Evolutionary conservation across 768 basidiomycete genomes (phyloP), one percentile per base, ranked within the genome.

Genomic region (Rhizopogon salebrosus): DNA sequence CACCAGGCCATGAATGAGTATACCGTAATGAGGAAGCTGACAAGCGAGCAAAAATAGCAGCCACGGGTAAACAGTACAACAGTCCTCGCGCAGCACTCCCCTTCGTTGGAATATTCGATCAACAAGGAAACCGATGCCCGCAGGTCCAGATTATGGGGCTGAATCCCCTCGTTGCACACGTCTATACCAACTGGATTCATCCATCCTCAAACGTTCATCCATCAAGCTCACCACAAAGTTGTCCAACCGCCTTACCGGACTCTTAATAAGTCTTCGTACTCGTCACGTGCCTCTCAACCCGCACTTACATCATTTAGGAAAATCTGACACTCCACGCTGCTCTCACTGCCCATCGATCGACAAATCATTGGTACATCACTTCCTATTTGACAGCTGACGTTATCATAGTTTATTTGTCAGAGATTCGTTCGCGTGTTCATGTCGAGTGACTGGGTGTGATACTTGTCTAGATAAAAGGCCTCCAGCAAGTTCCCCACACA

Each of bases 321-420:
- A 55, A 20, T 53, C 42, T 0, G 64, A 70, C 11, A 55, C 57
- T 1, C 63, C 68, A 4, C 23, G 29, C 3, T 74, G 71, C 60
- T 50, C 54, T 2, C 36, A 43, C 1, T 72, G 73, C 60, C 31
- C 48, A 0, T 39, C 0, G 36, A 18, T 1, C 27, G 41, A 46
- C 3, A 71, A 74, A 49, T 67, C 68, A 49, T 67, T 67, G 14
- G 55, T 68, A 0, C 38, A 51, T 2, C 72, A 72, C 54, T 72
- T 52, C 51, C 50, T 72, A 4, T 43, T 65, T 8, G 14, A 57
- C 5, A 72, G 71, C 65, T 48, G 34, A 42, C 55, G 48, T 9
- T 65, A 65, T 14, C 39, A 18, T 3, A 13, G 36, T n/a, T n/a
- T n/a, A n/a, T n/a, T n/a, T n/a, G n/a, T n/a, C n/a, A n/a, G n/a